Base-by-base conservation (phyloP, 1,139 yeast species). In the Sugiyamaella neomexicana region DNA sequence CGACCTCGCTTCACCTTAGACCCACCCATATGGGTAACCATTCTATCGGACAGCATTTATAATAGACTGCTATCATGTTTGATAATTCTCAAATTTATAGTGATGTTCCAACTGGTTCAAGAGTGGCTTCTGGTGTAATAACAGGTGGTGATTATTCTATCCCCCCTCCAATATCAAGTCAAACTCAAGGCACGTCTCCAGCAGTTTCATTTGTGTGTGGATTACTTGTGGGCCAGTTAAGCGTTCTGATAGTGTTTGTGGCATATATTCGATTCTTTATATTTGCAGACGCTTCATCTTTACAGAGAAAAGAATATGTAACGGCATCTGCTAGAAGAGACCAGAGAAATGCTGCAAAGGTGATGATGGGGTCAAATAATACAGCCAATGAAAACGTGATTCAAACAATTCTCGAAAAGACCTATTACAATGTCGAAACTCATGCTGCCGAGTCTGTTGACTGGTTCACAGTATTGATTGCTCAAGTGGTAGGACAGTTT, bases 391-490 rank as follows among this genome's bases (percentile, higher is more conserved):
- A 67, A 54, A 66, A 62, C 63, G 67, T 64, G 55, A 67, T 67
- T 16, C 61, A 62, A 34, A 64, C 84, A 0, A 88, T 91, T 29
- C 74, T 93, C 51, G 97, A 91, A 62, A 91, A 90, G 66, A 90
- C 97, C 0, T 90, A 89, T 67, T 95, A 95, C 69, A 89, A 93
- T 66, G 97, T 93, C 1, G 83, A 85, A 44, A 83, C 83, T 23
- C 99, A 95, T 68, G 76, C 85, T 2, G 81, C 97, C 0, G 99
- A 93, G 72, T 86, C 97, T 0, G 74, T 93, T 54, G 99, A 93
- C 69, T 93, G 99, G 99, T 89, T 93, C 68, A 93, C 93, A 64
- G 98, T 93, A 1, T 75, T 93, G 47, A 80, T 93, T 20, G 99
- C 97, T 0, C 98, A 95, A 68, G 85, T 91, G 4, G 85, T 93